Evolutionary conservation across 2,329 filamentous ascomycete genomes (phyloP).

Genomic region (Parasarocladium wereldwijsianum): DNA sequence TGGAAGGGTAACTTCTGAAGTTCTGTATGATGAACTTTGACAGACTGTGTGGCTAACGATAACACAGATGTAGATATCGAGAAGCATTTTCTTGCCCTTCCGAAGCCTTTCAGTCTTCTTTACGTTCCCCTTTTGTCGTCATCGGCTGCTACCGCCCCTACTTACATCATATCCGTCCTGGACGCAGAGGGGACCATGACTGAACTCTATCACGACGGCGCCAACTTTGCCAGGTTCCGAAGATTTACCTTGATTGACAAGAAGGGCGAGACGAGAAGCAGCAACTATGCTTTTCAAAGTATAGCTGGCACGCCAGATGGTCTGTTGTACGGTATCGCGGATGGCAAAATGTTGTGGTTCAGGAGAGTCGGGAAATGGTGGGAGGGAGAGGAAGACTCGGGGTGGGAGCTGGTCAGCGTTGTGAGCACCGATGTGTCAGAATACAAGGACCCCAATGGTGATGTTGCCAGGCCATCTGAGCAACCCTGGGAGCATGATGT

Average conservation of each 20-base stretch:
- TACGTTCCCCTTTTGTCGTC: not conserved
- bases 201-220: slow-evolving; percentile 4
- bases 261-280: slow-evolving; percentile 1
- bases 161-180: slow-evolving; percentile 4
- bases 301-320: slow-evolving; percentile 2
- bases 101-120: slow-evolving; percentile 1
- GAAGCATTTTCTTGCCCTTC: not conserved
- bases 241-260: not conserved
- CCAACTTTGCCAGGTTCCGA: not conserved
- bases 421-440: slow-evolving; percentile 4
- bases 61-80: no score
- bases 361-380: slow-evolving; percentile 4
- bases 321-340: slow-evolving; percentile 4
- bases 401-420: slow-evolving; percentile 5
- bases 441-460: no score
- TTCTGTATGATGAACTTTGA: no score
- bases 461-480: no score
- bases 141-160: not conserved
- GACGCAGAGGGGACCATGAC: slow-evolving; percentile 3
- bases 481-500: no score
- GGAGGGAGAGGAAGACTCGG: slow-evolving; percentile 1
- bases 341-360: slow-evolving; percentile 5
- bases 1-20: no score
- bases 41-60: no score
- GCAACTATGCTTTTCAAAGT: slow-evolving; percentile 2